phyloP scores from a whole-genome alignment of 2,329 filamentous ascomycete genomes.

The Beauveria varroae region DNA sequence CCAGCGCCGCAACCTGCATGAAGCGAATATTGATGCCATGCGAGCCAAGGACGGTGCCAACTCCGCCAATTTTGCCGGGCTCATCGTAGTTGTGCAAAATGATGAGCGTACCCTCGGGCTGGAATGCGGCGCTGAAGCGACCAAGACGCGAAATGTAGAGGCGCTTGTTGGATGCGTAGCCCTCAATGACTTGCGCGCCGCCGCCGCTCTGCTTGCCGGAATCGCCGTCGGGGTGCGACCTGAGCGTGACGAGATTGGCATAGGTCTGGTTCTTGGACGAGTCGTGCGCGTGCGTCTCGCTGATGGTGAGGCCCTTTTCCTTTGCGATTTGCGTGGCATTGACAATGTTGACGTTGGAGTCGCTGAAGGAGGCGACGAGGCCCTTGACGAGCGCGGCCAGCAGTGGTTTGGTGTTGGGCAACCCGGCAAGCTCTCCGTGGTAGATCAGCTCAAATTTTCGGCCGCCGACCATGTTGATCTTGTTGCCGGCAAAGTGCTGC shows the following conservation, averaged over 20 bases:
- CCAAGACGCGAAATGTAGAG: constrained; percentile 67
- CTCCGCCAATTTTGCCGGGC: constrained; percentile 74
- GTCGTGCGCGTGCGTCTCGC: constrained; percentile 61
- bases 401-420: constrained; percentile 69
- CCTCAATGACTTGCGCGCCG: constrained; percentile 45
- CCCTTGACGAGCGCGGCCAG: constrained; percentile 76
- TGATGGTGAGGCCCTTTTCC: constrained; percentile 70
- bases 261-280: constrained; percentile 52
- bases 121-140: constrained; percentile 66
- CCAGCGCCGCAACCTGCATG: constrained; percentile 63
- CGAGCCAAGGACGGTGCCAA: constrained; percentile 62
- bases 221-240: constrained; percentile 36
- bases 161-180: constrained; percentile 56
- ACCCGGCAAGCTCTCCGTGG: constrained; percentile 63
- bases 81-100: constrained; percentile 76
- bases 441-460: constrained; percentile 71
- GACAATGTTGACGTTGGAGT: constrained; percentile 70
- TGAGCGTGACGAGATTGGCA: constrained; percentile 62
- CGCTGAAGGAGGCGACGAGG: constrained; percentile 60
- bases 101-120: constrained; percentile 65
- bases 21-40: constrained; percentile 71
- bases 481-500: constrained; percentile 55
- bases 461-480: constrained; percentile 44
- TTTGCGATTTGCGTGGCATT: constrained; percentile 70
- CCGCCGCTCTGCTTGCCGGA: constrained; percentile 18